These are phyloP conservation scores for Ogataea hybrid DNA, from an alignment of 1,139 yeast species.

Conservation along the genomic window DNA sequence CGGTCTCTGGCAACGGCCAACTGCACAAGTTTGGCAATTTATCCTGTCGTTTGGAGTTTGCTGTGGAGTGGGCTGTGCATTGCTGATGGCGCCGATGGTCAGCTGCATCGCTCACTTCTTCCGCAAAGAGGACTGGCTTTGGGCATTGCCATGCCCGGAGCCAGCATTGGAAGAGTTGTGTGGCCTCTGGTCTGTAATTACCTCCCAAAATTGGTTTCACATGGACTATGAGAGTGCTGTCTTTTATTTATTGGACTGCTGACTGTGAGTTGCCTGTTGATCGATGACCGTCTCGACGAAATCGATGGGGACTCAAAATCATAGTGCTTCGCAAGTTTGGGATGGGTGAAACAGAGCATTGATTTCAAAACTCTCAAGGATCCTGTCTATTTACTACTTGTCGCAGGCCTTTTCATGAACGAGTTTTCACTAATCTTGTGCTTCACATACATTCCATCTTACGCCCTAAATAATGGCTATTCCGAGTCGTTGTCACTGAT, in stretches of 20 bases:
- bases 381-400: conserved; percentile 23
- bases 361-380: conserved; percentile 30
- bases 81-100: conserved; percentile 57
- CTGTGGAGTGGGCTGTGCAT: conserved; percentile 58
- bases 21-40: conserved; percentile 56
- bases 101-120: conserved; percentile 62
- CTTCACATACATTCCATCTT: conserved; percentile 54
- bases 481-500: conserved; percentile 50
- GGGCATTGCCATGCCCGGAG: conserved; percentile 66
- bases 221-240: conserved; percentile 62
- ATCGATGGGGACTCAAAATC: conserved; percentile 7
- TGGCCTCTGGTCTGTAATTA: conserved; percentile 59
- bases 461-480: conserved; percentile 52
- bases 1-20: conserved; percentile 59
- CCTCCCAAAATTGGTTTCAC: conserved; percentile 50
- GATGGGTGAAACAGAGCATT: conserved; percentile 20
- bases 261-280: conserved; percentile 39
- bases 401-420: conserved; percentile 29
- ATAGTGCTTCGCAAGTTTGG: conserved; percentile 7
- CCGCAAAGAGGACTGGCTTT: conserved; percentile 56
- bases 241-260: conserved; percentile 47
- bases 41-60: conserved; percentile 54
- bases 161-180: conserved; percentile 59
- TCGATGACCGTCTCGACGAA: conserved; percentile 42
- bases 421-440: conserved; percentile 56